Percentiles rank a stretch among this genome's conserved stretches.
phyloP scores from a whole-genome alignment of 768 basidiomycete genomes.

The Megacollybia marginata region DNA sequence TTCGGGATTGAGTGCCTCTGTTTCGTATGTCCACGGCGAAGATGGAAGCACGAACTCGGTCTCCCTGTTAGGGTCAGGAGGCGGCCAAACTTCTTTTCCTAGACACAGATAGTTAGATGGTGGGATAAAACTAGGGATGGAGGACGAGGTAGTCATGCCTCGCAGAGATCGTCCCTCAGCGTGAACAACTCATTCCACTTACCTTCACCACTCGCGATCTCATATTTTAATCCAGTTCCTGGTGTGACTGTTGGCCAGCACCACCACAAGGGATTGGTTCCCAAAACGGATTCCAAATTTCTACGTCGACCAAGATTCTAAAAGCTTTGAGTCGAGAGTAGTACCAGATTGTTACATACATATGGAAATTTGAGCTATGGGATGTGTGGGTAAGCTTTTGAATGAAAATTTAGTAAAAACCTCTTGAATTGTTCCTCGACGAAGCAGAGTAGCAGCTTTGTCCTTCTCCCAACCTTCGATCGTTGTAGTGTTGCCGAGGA shows the following conservation, averaged over 20 bases:
- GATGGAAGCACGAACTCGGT: constrained; percentile 41
- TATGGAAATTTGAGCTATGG: constrained; percentile 86
- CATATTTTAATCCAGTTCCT: constrained; percentile 74
- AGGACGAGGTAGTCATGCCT: background rate
- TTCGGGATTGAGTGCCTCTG: constrained; percentile 66
- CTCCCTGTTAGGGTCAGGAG: constrained; percentile 48
- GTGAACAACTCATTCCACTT: constrained; percentile 42
- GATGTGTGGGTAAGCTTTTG: background rate
- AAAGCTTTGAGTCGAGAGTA: background rate
- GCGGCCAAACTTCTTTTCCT: constrained; percentile 52
- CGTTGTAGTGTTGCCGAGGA: constrained; percentile 82
- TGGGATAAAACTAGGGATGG: too few species aligned
- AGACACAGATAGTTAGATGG: background rate
- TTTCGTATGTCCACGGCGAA: constrained; percentile 85
- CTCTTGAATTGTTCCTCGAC: constrained; percentile 79
- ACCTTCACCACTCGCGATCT: constrained; percentile 66
- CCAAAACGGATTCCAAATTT: constrained; percentile 77
- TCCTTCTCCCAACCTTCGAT: constrained; percentile 99
- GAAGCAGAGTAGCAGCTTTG: constrained; percentile 78
- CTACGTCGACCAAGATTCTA: constrained; percentile 72
- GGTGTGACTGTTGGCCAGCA: constrained; percentile 65
- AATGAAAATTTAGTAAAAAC: constrained; percentile 24
- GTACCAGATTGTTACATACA: constrained; percentile 32
- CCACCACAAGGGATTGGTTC: constrained; percentile 71
- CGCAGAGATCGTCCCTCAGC: constrained; percentile 12